A percentile compares a stretch with the other conserved stretches of the same genome.
Evolutionary conservation across 768 basidiomycete genomes (phyloP).

Genomic region (Leccinum ochraceum): DNA sequence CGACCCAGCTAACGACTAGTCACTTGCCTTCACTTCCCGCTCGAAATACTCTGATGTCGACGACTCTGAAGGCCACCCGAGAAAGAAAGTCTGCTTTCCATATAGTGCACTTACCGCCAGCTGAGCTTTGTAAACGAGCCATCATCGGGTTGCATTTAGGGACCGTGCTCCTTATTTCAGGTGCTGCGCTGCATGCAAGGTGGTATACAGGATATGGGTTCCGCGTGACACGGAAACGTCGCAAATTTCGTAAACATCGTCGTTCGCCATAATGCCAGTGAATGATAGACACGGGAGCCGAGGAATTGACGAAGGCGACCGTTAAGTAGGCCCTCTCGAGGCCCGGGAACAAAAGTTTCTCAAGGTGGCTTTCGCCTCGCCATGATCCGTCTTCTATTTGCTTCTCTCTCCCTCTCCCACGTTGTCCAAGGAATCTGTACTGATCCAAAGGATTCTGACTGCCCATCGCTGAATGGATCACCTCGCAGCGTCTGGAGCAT

Average conservation of each 20-base stretch:
- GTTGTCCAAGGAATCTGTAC: background rate
- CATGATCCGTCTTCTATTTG: background rate
- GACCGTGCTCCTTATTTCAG: background rate
- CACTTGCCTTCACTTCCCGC: background rate
- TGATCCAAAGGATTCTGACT: background rate
- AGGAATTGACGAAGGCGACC: background rate
- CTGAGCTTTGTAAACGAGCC: background rate
- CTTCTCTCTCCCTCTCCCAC: background rate
- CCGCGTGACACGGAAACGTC: background rate
- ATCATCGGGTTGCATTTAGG: background rate
- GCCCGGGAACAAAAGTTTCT: accelerated
- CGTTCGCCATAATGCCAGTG: background rate
- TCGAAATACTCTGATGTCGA: background rate
- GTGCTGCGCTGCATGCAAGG: background rate
- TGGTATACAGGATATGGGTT: background rate
- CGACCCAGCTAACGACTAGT: background rate
- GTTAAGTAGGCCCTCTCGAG: background rate
- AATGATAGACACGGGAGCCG: background rate
- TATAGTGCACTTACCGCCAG: background rate
- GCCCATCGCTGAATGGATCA: background rate
- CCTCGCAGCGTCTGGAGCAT: background rate
- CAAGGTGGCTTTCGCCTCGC: background rate
- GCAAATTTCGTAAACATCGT: background rate
- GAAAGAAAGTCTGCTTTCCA: background rate
- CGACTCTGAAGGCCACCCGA: background rate